These are phyloP conservation scores for Corchorus olitorius DNA, from an alignment of 345 rosid species.

Conservation along the genomic window DNA sequence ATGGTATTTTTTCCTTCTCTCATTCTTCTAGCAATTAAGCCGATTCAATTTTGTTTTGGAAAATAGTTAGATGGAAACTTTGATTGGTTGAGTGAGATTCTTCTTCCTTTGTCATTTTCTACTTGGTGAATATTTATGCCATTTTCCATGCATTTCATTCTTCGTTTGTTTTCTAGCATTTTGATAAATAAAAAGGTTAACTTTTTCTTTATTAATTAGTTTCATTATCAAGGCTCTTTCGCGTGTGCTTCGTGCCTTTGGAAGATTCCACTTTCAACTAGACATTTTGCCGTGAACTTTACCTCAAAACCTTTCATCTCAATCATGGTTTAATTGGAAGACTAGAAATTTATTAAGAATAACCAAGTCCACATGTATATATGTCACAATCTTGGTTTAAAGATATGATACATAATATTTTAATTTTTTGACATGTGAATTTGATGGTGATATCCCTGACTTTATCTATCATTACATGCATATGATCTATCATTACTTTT, in stretches of 20 bases:
- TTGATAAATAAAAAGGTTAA: neutral
- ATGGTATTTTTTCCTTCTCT: too few species aligned
- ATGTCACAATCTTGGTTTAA: neutral
- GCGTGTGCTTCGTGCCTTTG: constrained; percentile 8
- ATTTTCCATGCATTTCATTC: neutral
- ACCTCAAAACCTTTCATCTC: neutral
- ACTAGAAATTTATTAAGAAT: neutral
- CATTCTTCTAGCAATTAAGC: too few species aligned
- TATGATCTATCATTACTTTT: neutral
- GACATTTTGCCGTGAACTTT: neutral
- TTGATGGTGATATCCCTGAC: neutral
- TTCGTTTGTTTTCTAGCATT: neutral
- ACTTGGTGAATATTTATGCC: too few species aligned
- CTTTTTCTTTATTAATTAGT: neutral
- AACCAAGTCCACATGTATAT: too few species aligned
- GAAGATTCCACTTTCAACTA: neutral
- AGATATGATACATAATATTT: too few species aligned
- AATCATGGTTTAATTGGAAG: neutral
- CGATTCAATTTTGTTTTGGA: too few species aligned
- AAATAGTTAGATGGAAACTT: neutral
- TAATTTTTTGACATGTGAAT: too few species aligned
- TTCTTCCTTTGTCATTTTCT: neutral
- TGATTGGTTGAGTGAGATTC: neutral
- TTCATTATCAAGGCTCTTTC: neutral
- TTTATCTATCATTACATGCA: neutral